Base-by-base conservation (phyloP, 129 eudicot genomes). In the Calendula officinalis region DNA sequence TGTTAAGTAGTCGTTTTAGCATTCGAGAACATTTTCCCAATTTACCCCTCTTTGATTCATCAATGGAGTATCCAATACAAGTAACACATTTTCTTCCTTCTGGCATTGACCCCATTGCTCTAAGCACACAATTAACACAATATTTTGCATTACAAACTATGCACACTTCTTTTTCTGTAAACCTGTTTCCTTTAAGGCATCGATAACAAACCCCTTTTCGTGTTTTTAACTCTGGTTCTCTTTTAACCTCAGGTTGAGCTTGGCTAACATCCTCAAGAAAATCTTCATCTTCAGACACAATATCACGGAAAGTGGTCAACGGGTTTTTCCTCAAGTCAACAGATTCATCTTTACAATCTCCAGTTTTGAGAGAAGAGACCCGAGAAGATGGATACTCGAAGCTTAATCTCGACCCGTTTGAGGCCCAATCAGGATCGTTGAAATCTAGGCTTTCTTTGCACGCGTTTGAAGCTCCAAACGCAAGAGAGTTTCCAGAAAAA, bases 21-120 rank as follows among this genome's bases (percentile, higher is more conserved):
- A 94, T 79, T 52, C 91, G 82, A 34, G 99, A 94, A 74, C 99
- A 88, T 67, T 86, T 94, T 6, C 99, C 99, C 75, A 94, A 74
- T 78, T 75, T 79, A 35, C 71, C 81, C 52, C 99, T 78, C 81
- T 88, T 94, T 6, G 86, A 81, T 69, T 94, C 99, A 61, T 88
- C 97, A 57, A 94, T 94, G 0, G 92, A 81, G 41, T 53, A 88
- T 7, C 97, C 95, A 27, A 94, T 88, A 80, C 99, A 88, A 27
- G 86, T 68, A 69, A 94, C 92, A 60, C 99, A 94, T 76, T 94
- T 94, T 61, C 99, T 86, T 64, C 99, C 99, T 72, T 94, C 97
- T 3, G 99, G 99, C 99, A 94, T 94, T 36, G 99, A 94, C 47
- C 99, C 99, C 99, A 94, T 94, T 41, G 99, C 97, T 75, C 95